Conservation (phyloP, 139 green algal genomes). For the Nannochloris sp. region DNA sequence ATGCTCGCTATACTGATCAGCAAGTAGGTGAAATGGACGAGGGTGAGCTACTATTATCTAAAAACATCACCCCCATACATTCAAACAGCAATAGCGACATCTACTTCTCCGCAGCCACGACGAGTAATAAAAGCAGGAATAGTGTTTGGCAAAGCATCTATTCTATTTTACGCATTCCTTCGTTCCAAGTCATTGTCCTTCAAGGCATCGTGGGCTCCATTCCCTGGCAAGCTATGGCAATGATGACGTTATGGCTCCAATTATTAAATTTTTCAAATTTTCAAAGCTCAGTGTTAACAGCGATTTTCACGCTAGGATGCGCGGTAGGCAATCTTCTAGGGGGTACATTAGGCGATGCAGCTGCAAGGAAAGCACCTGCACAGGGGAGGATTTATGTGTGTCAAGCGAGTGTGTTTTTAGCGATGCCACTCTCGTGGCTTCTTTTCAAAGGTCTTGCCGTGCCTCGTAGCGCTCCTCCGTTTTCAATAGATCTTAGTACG, state of each 20-base stretch:
- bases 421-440: not conserved
- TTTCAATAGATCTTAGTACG: no score
- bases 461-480: no score
- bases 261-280: constrained; percentile 68
- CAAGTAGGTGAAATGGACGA: no score
- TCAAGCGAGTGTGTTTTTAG: not conserved
- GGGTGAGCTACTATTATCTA: no score
- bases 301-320: constrained; percentile 38
- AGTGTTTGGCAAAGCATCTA: constrained; percentile 8
- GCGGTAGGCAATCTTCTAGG: constrained; percentile 53
- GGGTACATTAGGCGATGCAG: constrained; percentile 49
- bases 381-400: not conserved
- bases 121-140: not conserved
- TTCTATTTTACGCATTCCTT: constrained; percentile 36
- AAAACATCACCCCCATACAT: no score
- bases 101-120: no score
- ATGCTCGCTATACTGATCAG: no score
- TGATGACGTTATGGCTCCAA: constrained; percentile 52
- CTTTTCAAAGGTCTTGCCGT: no score
- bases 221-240: constrained; percentile 82
- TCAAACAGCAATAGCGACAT: no score
- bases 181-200: constrained; percentile 36
- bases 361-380: not conserved
- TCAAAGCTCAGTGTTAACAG: constrained; percentile 21
- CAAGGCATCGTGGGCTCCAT: constrained; percentile 81